Evolutionary conservation across 2,329 filamentous ascomycete species (phyloP).

Genomic region (Incumbomyces delicatus): DNA sequence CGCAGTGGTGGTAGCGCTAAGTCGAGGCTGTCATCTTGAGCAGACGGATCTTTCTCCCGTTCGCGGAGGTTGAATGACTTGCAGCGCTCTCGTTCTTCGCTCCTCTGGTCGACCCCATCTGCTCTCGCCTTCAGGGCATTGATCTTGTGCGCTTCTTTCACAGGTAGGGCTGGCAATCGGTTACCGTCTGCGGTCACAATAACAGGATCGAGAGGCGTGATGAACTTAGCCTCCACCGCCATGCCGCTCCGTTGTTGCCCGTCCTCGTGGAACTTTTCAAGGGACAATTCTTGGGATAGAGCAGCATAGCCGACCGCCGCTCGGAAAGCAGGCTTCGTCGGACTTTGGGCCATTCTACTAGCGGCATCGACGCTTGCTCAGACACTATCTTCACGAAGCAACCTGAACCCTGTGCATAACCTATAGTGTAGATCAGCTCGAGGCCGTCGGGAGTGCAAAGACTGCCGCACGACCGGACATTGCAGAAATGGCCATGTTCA

Average conservation of each 20-base stretch:
- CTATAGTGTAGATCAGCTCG: too few relatives aligned
- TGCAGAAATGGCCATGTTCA: too few relatives aligned
- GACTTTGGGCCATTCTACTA: too few relatives aligned
- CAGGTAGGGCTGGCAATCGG: slow-evolving; percentile 57
- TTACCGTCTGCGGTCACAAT: slow-evolving; percentile 59
- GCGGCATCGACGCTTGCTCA: too few relatives aligned
- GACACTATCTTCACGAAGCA: too few relatives aligned
- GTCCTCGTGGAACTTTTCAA: slow-evolving; percentile 12
- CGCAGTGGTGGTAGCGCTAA: slow-evolving; percentile 50
- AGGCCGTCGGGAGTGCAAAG: too few relatives aligned
- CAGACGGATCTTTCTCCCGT: slow-evolving; percentile 5
- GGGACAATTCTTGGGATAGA: slow-evolving; percentile 23
- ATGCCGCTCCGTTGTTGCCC: slow-evolving; percentile 8
- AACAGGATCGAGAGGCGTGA: slow-evolving; percentile 63
- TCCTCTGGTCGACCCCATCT: slow-evolving; percentile 11
- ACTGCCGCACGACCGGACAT: too few relatives aligned
- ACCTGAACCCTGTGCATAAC: too few relatives aligned
- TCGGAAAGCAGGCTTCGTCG: background rate
- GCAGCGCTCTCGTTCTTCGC: slow-evolving; percentile 9
- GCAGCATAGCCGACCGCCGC: slow-evolving; percentile 17
- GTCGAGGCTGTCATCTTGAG: slow-evolving; percentile 11
- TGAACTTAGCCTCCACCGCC: slow-evolving; percentile 25
- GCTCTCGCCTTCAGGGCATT: slow-evolving; percentile 37
- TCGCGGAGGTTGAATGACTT: slow-evolving; percentile 1
- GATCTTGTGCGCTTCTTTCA: slow-evolving; percentile 60